Evolutionary conservation across 306 rosid genomes (phyloP), one percentile per base, ranked within the genome.

Genomic region (Cucumis hystrix): DNA sequence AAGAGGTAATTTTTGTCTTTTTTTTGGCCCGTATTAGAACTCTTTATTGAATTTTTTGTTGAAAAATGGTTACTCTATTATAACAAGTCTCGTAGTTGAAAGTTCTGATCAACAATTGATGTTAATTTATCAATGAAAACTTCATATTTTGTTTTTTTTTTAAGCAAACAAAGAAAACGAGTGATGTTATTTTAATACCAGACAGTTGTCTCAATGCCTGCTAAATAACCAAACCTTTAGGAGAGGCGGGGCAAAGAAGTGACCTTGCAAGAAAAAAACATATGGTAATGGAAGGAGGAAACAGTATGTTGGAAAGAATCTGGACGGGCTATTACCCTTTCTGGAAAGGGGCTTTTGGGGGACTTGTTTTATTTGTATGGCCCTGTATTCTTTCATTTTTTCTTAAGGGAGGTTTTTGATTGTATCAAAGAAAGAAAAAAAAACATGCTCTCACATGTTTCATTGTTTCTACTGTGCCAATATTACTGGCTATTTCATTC

Each of bases 1-100:
- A 70, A 85, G 82, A 86, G 67, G 99, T 91, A 81, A 88, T 13
- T 14, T 51, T 47, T 51, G 15, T 23, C 61, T 1, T 71, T 10
- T 72, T 72, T 72, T 15, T 28, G 25, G 41, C 14, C 37, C 59
- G 9, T 47, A 69, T 70, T 14, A 11, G 20, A 20, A 45, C 37
- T 21, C 57, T 47, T 39, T 5, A 69, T 69, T 69, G 39, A 45
- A 69, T 13, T 69, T 20, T 68, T 45, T 43, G 57, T 69, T 47
- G 8, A 23, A 6, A 45, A 6, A 14, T 23, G 11, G 9, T 2
- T 6, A 69, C 40, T 69, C 40, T 21, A 45, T 23, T 21, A 69
- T 21, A 69, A 21, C 23, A 5, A 17, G 56, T 45, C 37, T 69
- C 18, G 6, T 20, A 69, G 75, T 20, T 21, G 57, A 43, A 69